Evolutionary conservation across 345 rosid species (phyloP).

Genomic region (Reutealis trisperma): DNA sequence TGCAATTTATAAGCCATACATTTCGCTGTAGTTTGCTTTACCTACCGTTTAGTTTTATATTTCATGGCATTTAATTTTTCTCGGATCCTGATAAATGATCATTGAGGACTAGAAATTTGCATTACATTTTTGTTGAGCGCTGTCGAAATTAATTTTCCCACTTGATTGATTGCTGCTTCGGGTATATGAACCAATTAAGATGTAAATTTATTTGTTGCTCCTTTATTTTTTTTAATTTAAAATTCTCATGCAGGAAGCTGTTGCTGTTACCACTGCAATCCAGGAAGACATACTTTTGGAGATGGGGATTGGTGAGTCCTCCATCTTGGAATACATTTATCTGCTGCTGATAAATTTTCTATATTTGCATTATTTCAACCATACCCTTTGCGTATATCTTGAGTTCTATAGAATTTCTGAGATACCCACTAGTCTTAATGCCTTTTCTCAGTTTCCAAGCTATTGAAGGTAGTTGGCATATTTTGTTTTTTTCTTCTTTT

Average conservation of each 20-base stretch:
- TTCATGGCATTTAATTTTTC: neutral
- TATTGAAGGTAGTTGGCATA: neutral
- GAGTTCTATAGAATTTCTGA: neutral
- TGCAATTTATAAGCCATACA: neutral
- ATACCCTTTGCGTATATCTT: too few relatives aligned
- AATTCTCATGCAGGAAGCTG: slow-evolving; percentile 62
- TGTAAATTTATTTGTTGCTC: neutral
- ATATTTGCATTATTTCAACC: neutral
- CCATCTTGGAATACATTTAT: neutral
- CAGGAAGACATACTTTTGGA: slow-evolving; percentile 76
- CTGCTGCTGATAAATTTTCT: neutral
- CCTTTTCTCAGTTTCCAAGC: neutral
- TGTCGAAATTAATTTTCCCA: neutral
- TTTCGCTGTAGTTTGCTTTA: neutral
- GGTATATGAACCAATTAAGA: neutral
- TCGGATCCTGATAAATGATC: neutral
- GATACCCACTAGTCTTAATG: neutral
- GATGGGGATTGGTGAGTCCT: slow-evolving; percentile 70
- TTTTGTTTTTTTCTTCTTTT: neutral
- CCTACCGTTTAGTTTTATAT: neutral
- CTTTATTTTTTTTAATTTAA: neutral
- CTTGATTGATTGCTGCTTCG: neutral
- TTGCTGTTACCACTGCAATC: slow-evolving; percentile 70
- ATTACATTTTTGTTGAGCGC: neutral
- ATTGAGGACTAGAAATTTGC: neutral